phyloP scores from a whole-genome alignment of 2,329 filamentous ascomycete genomes.

The Pseudophaeomoniella oleicola region DNA sequence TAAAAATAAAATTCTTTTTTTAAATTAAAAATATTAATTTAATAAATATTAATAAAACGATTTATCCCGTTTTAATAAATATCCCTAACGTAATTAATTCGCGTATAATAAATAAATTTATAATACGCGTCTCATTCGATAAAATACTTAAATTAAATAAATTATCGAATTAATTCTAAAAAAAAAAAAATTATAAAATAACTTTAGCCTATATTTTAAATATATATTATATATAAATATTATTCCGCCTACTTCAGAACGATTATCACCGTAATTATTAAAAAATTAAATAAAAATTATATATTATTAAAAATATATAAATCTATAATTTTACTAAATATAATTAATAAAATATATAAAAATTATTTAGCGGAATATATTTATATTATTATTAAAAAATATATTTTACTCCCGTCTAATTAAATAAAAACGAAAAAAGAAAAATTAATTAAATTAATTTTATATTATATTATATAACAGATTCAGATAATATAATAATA shows the following conservation, averaged over 20 bases:
- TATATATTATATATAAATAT: conserved; percentile 1
- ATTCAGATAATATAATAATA: conserved; percentile 1
- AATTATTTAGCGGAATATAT: conserved; percentile 1
- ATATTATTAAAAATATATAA: conserved; percentile 1
- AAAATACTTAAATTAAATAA: conserved; percentile 1
- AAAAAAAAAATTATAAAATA: conserved; percentile 2
- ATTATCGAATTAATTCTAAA: not conserved
- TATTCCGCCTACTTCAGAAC: too few relatives aligned
- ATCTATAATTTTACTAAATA: conserved; percentile 3
- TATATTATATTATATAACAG: conserved; percentile 1
- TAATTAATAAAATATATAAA: conserved; percentile 1
- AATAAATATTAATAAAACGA: conserved; percentile 1
- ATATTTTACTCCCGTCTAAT: not conserved
- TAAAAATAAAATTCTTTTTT: conserved; percentile 2
- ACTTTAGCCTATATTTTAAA: conserved; percentile 2
- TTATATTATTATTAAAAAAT: conserved; percentile 1
- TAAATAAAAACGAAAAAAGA: conserved; percentile 1
- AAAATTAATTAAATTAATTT: conserved; percentile 1
- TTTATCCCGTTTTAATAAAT: too few relatives aligned
- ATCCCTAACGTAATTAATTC: too few relatives aligned
- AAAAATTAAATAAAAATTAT: conserved; percentile 1
- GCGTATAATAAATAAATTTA: not conserved
- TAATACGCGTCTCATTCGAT: not conserved
- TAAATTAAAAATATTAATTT: conserved; percentile 1
- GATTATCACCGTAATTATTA: conserved; percentile 1